These are phyloP conservation scores for Phytophthora lateralis DNA, from an alignment of 352 stramenopile genomes.

Conservation along the genomic window DNA sequence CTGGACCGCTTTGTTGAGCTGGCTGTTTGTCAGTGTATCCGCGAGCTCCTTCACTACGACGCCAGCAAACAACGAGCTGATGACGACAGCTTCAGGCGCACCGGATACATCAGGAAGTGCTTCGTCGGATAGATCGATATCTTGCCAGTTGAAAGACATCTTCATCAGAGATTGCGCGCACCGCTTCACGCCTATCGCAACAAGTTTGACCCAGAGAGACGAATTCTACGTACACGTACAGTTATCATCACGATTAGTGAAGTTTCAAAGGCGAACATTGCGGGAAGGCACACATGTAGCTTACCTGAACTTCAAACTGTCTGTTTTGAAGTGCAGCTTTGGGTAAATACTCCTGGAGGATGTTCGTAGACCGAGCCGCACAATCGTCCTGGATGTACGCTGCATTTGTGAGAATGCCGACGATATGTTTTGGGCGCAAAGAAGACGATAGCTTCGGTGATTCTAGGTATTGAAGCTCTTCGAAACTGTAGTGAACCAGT, in stretches of 20 bases:
- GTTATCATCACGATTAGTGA: neutral
- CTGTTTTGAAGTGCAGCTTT: conserved; percentile 51
- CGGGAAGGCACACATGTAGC: neutral
- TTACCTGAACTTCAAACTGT: conserved; percentile 48
- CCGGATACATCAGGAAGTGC: conserved; percentile 41
- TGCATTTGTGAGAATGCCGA: conserved; percentile 73
- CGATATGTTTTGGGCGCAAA: conserved; percentile 66
- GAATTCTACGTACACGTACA: conserved; percentile 39
- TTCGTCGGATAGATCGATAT: conserved; percentile 67
- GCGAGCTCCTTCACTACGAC: conserved; percentile 58
- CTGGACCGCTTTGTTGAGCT: conserved; percentile 60
- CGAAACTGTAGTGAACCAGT: conserved; percentile 62
- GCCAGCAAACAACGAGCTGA: conserved; percentile 51
- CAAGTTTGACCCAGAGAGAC: conserved; percentile 53
- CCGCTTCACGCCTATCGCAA: conserved; percentile 57
- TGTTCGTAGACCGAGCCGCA: conserved; percentile 47
- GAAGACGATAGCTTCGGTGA: conserved; percentile 65
- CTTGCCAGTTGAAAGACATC: conserved; percentile 71
- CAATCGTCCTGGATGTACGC: conserved; percentile 76
- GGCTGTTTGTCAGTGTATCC: conserved; percentile 49
- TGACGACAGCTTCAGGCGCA: conserved; percentile 11
- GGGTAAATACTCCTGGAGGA: conserved; percentile 62
- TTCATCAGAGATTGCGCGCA: conserved; percentile 68
- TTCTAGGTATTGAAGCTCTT: conserved; percentile 68
- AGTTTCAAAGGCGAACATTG: neutral